A percentile compares a stretch with the other conserved stretches of the same genome.
phyloP scores from a whole-genome alignment of 2,329 filamentous ascomycete species.

The Alternaria sp. region DNA sequence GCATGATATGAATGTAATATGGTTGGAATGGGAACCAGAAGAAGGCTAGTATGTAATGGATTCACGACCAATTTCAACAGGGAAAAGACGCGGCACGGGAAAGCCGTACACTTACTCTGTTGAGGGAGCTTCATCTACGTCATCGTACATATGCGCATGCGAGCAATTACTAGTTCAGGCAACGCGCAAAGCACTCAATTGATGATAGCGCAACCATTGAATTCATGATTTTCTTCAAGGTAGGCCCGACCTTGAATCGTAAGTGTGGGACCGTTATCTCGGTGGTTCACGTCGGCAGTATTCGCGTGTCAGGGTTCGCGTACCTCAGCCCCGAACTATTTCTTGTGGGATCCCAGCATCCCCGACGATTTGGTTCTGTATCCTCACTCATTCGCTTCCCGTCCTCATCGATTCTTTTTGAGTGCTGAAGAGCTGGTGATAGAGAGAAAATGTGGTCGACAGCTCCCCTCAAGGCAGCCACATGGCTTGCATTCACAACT shows the following conservation, averaged over 20 bases:
- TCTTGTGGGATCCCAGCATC: background rate
- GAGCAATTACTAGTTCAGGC: conserved; percentile 16
- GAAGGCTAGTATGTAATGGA: background rate
- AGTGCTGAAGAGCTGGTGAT: background rate
- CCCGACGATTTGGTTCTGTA: conserved; percentile 7
- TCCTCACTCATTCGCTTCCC: background rate
- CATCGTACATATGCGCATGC: conserved; percentile 11
- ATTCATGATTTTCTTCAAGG: conserved; percentile 10
- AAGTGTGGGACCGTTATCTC: conserved; percentile 11
- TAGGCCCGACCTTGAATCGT: conserved; percentile 13
- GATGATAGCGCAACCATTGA: conserved; percentile 3
- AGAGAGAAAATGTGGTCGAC: conserved; percentile 8
- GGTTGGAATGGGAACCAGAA: background rate
- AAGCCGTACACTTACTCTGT: background rate
- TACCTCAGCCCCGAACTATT: conserved; percentile 1
- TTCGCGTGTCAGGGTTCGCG: conserved; percentile 7
- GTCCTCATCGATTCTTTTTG: background rate
- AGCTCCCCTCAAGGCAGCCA: conserved; percentile 23
- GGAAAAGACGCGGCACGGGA: background rate
- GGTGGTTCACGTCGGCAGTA: conserved; percentile 23
- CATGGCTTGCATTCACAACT: conserved; percentile 29
- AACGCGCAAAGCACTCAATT: conserved; percentile 5
- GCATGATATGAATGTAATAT: background rate
- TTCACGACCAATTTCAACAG: background rate
- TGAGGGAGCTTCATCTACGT: background rate